These are phyloP conservation scores for Myotisia sp. DNA, from an alignment of 2,329 filamentous ascomycete species.

Conservation along the genomic window DNA sequence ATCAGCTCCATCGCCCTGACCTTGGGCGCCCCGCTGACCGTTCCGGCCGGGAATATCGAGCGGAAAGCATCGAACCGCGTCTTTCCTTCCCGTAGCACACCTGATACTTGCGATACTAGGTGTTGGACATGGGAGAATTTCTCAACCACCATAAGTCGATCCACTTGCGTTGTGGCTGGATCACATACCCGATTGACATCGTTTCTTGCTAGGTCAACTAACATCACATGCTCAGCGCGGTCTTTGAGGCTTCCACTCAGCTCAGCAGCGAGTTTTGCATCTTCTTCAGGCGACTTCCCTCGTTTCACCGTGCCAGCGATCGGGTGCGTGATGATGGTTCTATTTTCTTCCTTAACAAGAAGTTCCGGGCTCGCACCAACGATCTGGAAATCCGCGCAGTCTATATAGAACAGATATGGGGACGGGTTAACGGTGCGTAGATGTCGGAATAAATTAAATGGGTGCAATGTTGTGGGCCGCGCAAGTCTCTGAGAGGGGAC, in stretches of 20 bases:
- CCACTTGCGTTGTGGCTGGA: constrained; percentile 74
- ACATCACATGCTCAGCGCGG: constrained; percentile 89
- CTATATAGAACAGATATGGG: constrained; percentile 91
- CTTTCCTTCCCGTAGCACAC: constrained; percentile 66
- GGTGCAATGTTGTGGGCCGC: constrained; percentile 76
- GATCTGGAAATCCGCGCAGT: constrained; percentile 85
- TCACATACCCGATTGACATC: constrained; percentile 94
- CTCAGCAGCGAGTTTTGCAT: constrained; percentile 62
- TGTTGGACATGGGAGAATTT: constrained; percentile 96
- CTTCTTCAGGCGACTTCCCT: constrained; percentile 65
- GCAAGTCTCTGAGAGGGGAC: constrained; percentile 90
- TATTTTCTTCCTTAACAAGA: constrained; percentile 76
- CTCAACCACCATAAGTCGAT: constrained; percentile 86
- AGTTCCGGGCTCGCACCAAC: constrained; percentile 91
- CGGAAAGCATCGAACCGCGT: constrained; percentile 91
- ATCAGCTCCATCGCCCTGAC: constrained; percentile 96
- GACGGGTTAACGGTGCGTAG: constrained; percentile 95
- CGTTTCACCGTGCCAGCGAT: constrained; percentile 92
- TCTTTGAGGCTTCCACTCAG: constrained; percentile 75
- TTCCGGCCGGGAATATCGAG: constrained; percentile 92
- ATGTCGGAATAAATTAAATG: constrained; percentile 96
- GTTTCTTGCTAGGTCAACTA: constrained; percentile 90
- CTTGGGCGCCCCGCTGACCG: constrained; percentile 89
- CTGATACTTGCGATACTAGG: constrained; percentile 87
- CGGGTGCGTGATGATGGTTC: constrained; percentile 85